phyloP scores from a whole-genome alignment of 768 basidiomycete genomes.

The Boletus pseudo-olivaceus region DNA sequence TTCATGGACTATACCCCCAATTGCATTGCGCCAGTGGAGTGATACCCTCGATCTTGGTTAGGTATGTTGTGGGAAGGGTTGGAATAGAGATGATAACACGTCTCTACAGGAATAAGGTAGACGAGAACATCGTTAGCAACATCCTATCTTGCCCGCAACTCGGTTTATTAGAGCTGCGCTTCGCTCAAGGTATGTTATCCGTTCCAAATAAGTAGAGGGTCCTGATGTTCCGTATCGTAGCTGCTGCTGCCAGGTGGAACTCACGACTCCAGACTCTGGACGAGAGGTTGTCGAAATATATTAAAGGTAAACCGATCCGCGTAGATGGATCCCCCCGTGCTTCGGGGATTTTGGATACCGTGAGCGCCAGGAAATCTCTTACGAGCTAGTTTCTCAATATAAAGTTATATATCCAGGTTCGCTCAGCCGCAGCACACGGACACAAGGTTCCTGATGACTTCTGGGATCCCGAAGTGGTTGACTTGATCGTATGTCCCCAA shows the following conservation, averaged over 20 bases:
- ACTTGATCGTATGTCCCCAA: slow-evolving; percentile 48
- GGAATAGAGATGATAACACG: background rate
- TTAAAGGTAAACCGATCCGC: slow-evolving; percentile 64
- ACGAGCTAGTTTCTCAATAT: background rate
- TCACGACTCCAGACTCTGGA: slow-evolving; percentile 60
- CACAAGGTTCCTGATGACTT: slow-evolving; percentile 71
- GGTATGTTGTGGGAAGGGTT: slow-evolving; percentile 37
- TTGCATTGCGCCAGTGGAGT: slow-evolving; percentile 43
- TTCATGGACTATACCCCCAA: slow-evolving; percentile 69
- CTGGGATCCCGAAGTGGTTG: slow-evolving; percentile 55
- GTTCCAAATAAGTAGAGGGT: background rate
- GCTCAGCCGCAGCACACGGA: slow-evolving; percentile 68
- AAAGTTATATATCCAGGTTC: slow-evolving; percentile 41
- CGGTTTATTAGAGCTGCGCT: slow-evolving; percentile 56
- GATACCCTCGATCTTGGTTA: slow-evolving; percentile 49
- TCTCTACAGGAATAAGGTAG: slow-evolving; percentile 53
- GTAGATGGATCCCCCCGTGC: slow-evolving; percentile 74
- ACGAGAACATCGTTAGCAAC: slow-evolving; percentile 72
- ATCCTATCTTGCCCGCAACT: slow-evolving; percentile 65
- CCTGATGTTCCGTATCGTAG: slow-evolving; percentile 32
- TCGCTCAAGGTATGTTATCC: slow-evolving; percentile 52
- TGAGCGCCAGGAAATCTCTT: slow-evolving; percentile 18
- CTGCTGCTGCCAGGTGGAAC: slow-evolving; percentile 64
- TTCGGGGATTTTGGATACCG: slow-evolving; percentile 73
- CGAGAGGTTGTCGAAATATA: slow-evolving; percentile 60